phyloP scores from a whole-genome alignment of 495 filamentous ascomycete species.

The Hypoxylon subgilvum region DNA sequence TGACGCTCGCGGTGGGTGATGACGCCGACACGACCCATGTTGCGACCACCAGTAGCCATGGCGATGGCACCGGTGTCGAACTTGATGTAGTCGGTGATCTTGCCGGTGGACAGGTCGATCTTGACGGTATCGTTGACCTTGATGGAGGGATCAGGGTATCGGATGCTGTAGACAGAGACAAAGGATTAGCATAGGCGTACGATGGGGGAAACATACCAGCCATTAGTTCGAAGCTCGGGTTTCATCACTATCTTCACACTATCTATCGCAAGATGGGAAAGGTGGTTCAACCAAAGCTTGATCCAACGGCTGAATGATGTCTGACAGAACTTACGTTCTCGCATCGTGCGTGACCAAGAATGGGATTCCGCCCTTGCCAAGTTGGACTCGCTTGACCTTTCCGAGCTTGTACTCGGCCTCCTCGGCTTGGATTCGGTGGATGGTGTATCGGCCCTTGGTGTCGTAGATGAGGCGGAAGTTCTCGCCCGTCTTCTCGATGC shows the following conservation, averaged over 20 bases:
- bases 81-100: constrained; percentile 92
- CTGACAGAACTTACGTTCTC: constrained; percentile 95
- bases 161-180: constrained; percentile 69
- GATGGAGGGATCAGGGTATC: constrained; percentile 96
- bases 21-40: constrained; percentile 99
- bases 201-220: constrained; percentile 54
- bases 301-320: constrained; percentile 99
- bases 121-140: constrained; percentile 99
- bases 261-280: constrained; percentile 35
- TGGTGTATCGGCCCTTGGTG: constrained; percentile 99
- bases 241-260: too few species aligned
- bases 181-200: constrained; percentile 48
- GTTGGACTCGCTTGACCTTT: constrained; percentile 99
- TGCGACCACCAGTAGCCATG: constrained; percentile 98
- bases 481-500: constrained; percentile 99
- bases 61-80: constrained; percentile 97
- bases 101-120: constrained; percentile 94
- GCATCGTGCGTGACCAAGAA: constrained; percentile 99
- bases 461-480: constrained; percentile 99
- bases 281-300: constrained; percentile 84
- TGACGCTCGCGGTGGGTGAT: constrained; percentile 99
- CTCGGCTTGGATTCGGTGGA: constrained; percentile 96
- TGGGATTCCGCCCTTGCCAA: constrained; percentile 99
- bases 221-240: constrained; percentile 48
- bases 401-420: constrained; percentile 99